Conservation (phyloP, 495 filamentous ascomycete genomes). For the Viridothelium virens region DNA sequence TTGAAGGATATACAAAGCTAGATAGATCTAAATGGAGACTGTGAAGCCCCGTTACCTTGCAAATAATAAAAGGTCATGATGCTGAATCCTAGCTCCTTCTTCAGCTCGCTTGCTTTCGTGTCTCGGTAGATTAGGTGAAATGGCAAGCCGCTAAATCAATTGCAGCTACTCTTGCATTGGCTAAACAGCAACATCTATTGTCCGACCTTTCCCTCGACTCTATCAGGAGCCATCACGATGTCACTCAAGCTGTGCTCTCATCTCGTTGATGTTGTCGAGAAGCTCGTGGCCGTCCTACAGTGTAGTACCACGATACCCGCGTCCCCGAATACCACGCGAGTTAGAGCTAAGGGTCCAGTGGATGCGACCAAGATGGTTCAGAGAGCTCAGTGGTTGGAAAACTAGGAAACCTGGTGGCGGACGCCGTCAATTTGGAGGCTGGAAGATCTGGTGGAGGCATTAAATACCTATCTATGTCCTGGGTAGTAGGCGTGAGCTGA, state of each 20-base stretch:
- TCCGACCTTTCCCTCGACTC: too few species aligned
- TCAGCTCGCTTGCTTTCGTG: neutral
- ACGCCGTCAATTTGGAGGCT: neutral
- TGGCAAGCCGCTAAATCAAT: neutral
- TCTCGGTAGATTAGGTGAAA: neutral
- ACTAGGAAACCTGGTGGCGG: neutral
- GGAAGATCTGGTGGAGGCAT: neutral
- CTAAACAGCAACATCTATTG: neutral
- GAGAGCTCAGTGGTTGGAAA: neutral
- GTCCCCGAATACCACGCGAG: too few species aligned
- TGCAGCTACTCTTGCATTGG: neutral
- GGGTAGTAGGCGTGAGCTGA: neutral
- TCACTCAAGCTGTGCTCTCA: too few species aligned
- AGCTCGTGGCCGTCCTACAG: too few species aligned
- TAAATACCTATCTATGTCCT: neutral
- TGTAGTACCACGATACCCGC: too few species aligned
- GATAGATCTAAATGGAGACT: neutral
- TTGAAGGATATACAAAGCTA: neutral
- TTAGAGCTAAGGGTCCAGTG: neutral
- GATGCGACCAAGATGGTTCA: neutral
- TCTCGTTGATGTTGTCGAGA: too few species aligned
- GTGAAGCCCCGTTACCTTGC: neutral
- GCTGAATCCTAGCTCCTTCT: neutral
- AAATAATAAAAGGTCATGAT: neutral
- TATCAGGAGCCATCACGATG: too few species aligned